A percentile compares a stretch with the other conserved stretches of the same genome.
phyloP scores from a whole-genome alignment of 495 filamentous ascomycete species.

The Daldinia loculata region DNA sequence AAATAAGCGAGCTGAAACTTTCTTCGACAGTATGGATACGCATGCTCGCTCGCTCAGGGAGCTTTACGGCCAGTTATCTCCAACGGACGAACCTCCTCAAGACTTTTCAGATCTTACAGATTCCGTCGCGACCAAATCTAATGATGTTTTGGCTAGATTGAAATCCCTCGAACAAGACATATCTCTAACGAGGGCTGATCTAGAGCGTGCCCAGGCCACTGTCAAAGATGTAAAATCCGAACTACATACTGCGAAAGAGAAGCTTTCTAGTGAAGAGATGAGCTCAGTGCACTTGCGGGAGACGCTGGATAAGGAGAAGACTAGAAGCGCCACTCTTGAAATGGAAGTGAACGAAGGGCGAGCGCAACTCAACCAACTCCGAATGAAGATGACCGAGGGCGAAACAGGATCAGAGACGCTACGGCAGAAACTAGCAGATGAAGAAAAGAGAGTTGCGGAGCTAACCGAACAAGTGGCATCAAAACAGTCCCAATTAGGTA shows the following conservation, averaged over 20 bases:
- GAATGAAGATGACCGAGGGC: conserved; percentile 74
- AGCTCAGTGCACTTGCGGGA: conserved; percentile 56
- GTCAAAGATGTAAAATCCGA: conserved; percentile 52
- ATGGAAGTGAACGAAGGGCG: conserved; percentile 73
- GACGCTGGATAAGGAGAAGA: conserved; percentile 63
- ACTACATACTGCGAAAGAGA: conserved; percentile 56
- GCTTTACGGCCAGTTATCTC: conserved; percentile 68
- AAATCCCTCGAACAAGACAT: conserved; percentile 56
- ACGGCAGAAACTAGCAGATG: conserved; percentile 72
- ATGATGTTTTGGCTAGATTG: conserved; percentile 59
- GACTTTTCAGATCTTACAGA: conserved; percentile 69
- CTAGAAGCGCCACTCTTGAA: conserved; percentile 64
- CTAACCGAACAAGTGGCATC: conserved; percentile 72
- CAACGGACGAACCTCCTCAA: conserved; percentile 62
- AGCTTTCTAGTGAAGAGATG: conserved; percentile 57
- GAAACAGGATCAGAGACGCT: conserved; percentile 82
- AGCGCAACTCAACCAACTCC: conserved; percentile 68
- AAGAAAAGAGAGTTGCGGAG: conserved; percentile 68
- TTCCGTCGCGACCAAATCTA: conserved; percentile 67
- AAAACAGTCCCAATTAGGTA: conserved; percentile 68
- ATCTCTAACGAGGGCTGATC: conserved; percentile 54
- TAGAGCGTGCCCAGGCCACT: conserved; percentile 51
- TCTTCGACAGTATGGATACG: conserved; percentile 56
- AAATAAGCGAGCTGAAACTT: conserved; percentile 59
- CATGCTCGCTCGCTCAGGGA: conserved; percentile 67